These are phyloP conservation scores for Amyloporia xantha DNA, from an alignment of 768 basidiomycete genomes.

Conservation along the genomic window DNA sequence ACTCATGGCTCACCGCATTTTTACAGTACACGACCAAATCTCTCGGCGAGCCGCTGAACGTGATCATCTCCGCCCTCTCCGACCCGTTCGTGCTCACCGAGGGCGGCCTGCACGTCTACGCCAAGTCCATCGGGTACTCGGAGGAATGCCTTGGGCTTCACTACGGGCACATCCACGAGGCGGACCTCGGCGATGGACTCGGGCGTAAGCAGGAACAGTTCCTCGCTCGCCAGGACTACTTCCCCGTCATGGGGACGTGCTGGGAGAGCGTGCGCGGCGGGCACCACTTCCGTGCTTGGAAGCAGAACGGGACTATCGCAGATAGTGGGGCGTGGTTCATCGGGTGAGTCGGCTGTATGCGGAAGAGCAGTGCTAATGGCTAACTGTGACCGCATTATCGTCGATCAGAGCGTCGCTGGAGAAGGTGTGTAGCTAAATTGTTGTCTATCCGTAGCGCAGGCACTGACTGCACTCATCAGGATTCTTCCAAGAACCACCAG, in stretches of 20 bases:
- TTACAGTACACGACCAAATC: slow-evolving; percentile 55
- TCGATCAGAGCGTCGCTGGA: slow-evolving; percentile 64
- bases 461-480: too few species aligned
- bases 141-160: slow-evolving; percentile 80
- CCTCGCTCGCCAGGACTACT: slow-evolving; percentile 73
- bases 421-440: slow-evolving; percentile 30
- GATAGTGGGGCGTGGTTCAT: slow-evolving; percentile 82
- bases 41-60: slow-evolving; percentile 77
- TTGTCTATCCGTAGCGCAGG: too few species aligned
- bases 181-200: slow-evolving; percentile 80
- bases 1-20: too few species aligned
- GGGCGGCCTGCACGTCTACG: slow-evolving; percentile 58
- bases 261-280: slow-evolving; percentile 86
- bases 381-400: too few species aligned
- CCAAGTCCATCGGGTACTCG: slow-evolving; percentile 80
- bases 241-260: slow-evolving; percentile 77
- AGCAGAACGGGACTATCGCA: slow-evolving; percentile 71
- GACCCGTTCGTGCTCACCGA: slow-evolving; percentile 80
- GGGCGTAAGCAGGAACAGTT: slow-evolving; percentile 61
- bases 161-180: slow-evolving; percentile 66
- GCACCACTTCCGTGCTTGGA: slow-evolving; percentile 86
- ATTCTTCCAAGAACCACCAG: slow-evolving; percentile 60
- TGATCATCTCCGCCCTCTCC: slow-evolving; percentile 72
- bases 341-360: slow-evolving; percentile 39
- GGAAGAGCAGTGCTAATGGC: too few species aligned